Percentiles rank a stretch among this genome's conserved stretches.
These are phyloP conservation scores for Didymella segeticola DNA, from an alignment of 2,329 filamentous ascomycete genomes.

Conservation along the genomic window DNA sequence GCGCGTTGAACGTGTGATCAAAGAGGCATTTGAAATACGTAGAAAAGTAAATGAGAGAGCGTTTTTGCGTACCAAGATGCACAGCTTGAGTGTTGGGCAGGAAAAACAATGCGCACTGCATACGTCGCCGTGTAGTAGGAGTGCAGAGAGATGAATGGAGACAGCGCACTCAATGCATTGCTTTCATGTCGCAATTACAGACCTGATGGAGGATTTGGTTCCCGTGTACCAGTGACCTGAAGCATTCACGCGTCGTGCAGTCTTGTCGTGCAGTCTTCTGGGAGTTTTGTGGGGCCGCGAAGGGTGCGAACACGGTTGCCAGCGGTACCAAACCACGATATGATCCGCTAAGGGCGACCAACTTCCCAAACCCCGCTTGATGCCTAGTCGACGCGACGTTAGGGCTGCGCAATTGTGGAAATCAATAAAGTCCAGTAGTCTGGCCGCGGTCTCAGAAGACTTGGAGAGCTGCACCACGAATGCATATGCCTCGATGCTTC, in stretches of 20 bases:
- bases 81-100: neutral
- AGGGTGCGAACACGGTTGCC: neutral
- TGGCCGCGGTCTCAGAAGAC: neutral
- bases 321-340: neutral
- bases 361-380: neutral
- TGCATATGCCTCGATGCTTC: neutral
- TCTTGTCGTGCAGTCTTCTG: neutral
- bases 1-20: neutral
- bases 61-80: neutral
- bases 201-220: neutral
- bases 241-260: constrained; percentile 12
- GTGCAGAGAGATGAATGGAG: neutral
- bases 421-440: neutral
- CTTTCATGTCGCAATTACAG: neutral
- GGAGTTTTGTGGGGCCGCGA: neutral
- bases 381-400: neutral
- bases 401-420: neutral
- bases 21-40: neutral
- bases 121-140: too few relatives aligned
- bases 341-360: neutral
- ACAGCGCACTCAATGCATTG: neutral
- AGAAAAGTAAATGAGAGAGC: neutral
- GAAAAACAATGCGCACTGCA: neutral
- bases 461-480: neutral
- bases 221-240: neutral